These are phyloP conservation scores for Pichia pseudocactophila DNA, from an alignment of 805 yeast species.

Conservation along the genomic window DNA sequence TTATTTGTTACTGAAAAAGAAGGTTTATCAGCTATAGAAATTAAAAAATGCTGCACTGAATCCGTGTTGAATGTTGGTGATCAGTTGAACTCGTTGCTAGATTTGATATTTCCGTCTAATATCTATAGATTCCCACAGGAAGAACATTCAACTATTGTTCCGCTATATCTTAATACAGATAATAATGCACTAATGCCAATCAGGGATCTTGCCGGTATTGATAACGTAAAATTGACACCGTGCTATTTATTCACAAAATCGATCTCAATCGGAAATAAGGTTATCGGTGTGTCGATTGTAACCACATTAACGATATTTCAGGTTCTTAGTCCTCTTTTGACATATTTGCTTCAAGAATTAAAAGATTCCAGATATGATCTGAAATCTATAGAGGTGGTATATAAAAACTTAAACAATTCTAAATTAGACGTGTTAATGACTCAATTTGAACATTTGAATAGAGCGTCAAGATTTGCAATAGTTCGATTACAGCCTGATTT, in stretches of 20 bases:
- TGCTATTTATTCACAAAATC: conserved; percentile 21
- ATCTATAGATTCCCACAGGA: conserved; percentile 37
- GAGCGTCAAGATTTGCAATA: conserved; percentile 16
- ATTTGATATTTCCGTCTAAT: conserved; percentile 23
- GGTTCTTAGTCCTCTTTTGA: conserved; percentile 39
- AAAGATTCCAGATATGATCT: conserved; percentile 17
- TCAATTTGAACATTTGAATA: conserved; percentile 10
- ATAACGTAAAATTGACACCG: conserved; percentile 8
- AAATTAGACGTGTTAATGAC: conserved; percentile 24
- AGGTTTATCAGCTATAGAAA: too few species aligned
- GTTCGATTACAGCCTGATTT: conserved; percentile 17
- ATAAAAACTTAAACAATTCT: conserved; percentile 15
- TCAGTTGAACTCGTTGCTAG: conserved; percentile 31
- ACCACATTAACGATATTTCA: conserved; percentile 37
- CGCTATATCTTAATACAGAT: conserved; percentile 31
- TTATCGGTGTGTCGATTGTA: conserved; percentile 37
- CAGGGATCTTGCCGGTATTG: conserved; percentile 6
- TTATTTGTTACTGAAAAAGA: too few species aligned
- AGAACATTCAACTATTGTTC: conserved; percentile 52
- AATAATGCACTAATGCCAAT: conserved; percentile 15
- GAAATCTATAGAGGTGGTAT: conserved; percentile 8
- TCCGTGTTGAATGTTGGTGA: conserved; percentile 33
- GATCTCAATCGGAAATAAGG: conserved; percentile 32
- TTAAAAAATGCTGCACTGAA: too few species aligned
- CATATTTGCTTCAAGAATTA: conserved; percentile 36